phyloP scores from a whole-genome alignment of 768 basidiomycete genomes.

The Boletus pseudopeckii region DNA sequence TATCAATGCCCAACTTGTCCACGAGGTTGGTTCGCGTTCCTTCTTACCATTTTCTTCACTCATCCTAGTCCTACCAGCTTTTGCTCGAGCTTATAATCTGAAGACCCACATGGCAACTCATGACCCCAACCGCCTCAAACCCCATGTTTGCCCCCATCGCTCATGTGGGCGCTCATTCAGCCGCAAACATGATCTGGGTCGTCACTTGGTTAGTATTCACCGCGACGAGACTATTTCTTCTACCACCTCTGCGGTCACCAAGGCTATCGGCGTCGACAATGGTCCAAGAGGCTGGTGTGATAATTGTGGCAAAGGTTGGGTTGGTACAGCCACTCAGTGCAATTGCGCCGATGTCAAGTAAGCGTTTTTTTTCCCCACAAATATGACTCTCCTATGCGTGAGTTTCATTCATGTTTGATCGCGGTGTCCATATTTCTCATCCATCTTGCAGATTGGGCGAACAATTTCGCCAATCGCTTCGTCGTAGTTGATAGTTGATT shows the following conservation, averaged over 20 bases:
- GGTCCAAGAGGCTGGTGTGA: constrained; percentile 70
- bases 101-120: constrained; percentile 96
- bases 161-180: constrained; percentile 89
- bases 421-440: constrained; percentile 16
- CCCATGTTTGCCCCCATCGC: constrained; percentile 81
- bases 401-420: constrained; percentile 2
- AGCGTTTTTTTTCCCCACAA: constrained; percentile 8
- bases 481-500: constrained; percentile 39
- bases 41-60: not conserved
- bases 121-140: constrained; percentile 87
- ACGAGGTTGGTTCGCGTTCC: constrained; percentile 46
- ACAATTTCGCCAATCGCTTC: constrained; percentile 37
- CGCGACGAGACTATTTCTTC: constrained; percentile 57
- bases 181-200: constrained; percentile 89
- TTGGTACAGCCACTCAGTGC: constrained; percentile 54
- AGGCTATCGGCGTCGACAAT: constrained; percentile 66
- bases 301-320: constrained; percentile 64
- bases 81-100: constrained; percentile 90
- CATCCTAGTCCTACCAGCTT: constrained; percentile 46
- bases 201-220: constrained; percentile 85
- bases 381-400: constrained; percentile 29
- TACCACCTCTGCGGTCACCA: constrained; percentile 37
- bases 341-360: constrained; percentile 67
- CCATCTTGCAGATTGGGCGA: constrained; percentile 29
- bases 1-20: constrained; percentile 76